phyloP scores from a whole-genome alignment of 2,329 filamentous ascomycete genomes.

The Coccinonectria pachysandricola region DNA sequence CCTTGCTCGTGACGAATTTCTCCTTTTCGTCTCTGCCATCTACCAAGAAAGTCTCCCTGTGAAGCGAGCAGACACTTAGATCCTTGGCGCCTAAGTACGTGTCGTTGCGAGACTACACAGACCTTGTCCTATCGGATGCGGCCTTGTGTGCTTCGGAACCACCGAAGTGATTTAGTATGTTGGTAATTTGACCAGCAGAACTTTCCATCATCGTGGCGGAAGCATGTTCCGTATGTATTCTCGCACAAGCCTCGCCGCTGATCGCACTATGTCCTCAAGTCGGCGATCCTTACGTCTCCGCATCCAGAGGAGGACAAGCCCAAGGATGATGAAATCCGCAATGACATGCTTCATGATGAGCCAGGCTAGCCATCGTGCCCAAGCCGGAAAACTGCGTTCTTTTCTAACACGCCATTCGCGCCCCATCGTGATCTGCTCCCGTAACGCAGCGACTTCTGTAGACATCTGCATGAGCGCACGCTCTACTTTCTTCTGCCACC shows the following conservation, averaged over 20 bases:
- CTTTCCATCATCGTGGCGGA: constrained; percentile 39
- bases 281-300: constrained; percentile 59
- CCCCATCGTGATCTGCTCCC: constrained; percentile 78
- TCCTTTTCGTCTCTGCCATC: too few relatives aligned
- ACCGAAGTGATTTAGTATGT: too few relatives aligned
- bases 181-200: too few relatives aligned
- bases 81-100: too few relatives aligned
- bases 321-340: constrained; percentile 58
- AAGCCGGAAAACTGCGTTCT: constrained; percentile 54
- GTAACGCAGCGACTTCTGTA: constrained; percentile 80
- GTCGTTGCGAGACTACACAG: too few relatives aligned
- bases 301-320: constrained; percentile 61
- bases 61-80: too few relatives aligned
- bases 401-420: constrained; percentile 60
- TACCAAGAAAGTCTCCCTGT: too few relatives aligned
- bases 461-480: constrained; percentile 80
- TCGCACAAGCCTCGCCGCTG: constrained; percentile 44
- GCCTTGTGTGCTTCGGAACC: too few relatives aligned
- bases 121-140: too few relatives aligned
- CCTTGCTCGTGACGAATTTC: too few relatives aligned
- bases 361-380: constrained; percentile 64
- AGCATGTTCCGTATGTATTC: constrained; percentile 51
- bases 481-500: constrained; percentile 78
- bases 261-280: constrained; percentile 63
- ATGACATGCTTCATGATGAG: constrained; percentile 60